Evolutionary conservation across 306 rosid genomes (phyloP), one percentile per base, ranked within the genome.

Genomic region (Neltuma alba): DNA sequence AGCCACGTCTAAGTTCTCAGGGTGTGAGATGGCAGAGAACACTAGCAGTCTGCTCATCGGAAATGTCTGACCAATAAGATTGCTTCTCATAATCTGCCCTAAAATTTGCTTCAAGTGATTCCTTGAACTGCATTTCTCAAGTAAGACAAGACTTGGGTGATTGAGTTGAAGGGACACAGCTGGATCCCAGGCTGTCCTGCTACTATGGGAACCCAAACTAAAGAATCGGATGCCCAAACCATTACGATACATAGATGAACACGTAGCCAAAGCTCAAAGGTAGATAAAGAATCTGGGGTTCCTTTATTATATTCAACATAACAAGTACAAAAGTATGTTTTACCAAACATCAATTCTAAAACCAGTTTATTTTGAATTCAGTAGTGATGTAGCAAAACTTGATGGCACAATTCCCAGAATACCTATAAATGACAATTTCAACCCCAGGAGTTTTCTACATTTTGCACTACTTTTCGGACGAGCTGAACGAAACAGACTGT

Each of bases 31-130:
- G 10, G 91, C 89, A 5, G 88, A 89, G 76, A 87, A 89, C n/a
- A 84, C 75, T 9, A 89, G 85, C 70, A 87, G 88, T 79, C 93
- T 83, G 85, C 93, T 89, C 93, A 89, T 85, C 2, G 91, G 91
- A 85, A 89, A 89, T 44, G 91, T 89, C 74, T 70, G 84, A n/a
- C 91, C 87, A 21, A 85, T 72, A 34, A 87, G 86, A 76, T 81
- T 70, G 72, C 47, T 57, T 65, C 89, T 89, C 89, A 89, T 89
- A 66, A 83, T 82, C 52, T 87, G 85, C 10, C 87, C 91, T 58
- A 87, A 63, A 45, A 89, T 85, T 84, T 89, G 89, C 62, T 85
- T 83, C 81, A 87, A 89, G 79, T 87, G 91, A 55, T 77, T n/a
- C 76, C 89, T 87, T 38, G 88, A 64, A 28, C 82, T 54, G 83